Conservation (phyloP, 768 basidiomycete genomes). For the Lactarius psammicola region DNA sequence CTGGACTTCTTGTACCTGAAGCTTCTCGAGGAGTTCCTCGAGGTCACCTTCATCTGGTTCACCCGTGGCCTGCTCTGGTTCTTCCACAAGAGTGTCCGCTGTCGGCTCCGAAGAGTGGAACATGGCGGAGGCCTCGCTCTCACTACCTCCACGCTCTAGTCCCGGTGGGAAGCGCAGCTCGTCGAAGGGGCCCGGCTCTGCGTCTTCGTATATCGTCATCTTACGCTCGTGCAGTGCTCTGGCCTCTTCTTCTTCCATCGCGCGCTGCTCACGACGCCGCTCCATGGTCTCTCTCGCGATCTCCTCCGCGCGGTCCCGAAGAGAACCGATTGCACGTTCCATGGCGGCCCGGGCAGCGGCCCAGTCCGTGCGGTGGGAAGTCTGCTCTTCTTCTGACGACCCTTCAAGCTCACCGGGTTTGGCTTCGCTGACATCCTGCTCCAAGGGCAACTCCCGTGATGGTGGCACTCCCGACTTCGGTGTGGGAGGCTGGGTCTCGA, state of each 20-base stretch:
- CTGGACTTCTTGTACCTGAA: neutral
- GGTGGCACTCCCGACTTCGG: neutral
- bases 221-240: conserved; percentile 15
- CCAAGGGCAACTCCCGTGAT: neutral
- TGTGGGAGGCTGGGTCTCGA: neutral
- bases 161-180: conserved; percentile 26
- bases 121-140: conserved; percentile 2
- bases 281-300: conserved; percentile 23
- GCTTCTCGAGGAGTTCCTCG: conserved; percentile 9
- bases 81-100: conserved; percentile 18
- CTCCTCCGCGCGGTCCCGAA: conserved; percentile 21
- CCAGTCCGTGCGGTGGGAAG: conserved; percentile 18
- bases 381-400: conserved; percentile 2
- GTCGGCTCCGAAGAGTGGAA: conserved; percentile 20
- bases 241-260: conserved; percentile 16
- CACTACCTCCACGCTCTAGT: conserved; percentile 1
- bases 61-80: conserved; percentile 10
- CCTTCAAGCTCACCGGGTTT: conserved; percentile 23
- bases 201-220: conserved; percentile 22
- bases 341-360: conserved; percentile 17
- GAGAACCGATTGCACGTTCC: conserved; percentile 20
- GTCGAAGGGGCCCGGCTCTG: conserved; percentile 13
- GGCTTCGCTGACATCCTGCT: conserved; percentile 24
- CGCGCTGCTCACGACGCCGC: conserved; percentile 15
- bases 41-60: neutral